Base-by-base conservation (phyloP, 2,329 filamentous ascomycete genomes). In the Scedosporium apiospermum region DNA sequence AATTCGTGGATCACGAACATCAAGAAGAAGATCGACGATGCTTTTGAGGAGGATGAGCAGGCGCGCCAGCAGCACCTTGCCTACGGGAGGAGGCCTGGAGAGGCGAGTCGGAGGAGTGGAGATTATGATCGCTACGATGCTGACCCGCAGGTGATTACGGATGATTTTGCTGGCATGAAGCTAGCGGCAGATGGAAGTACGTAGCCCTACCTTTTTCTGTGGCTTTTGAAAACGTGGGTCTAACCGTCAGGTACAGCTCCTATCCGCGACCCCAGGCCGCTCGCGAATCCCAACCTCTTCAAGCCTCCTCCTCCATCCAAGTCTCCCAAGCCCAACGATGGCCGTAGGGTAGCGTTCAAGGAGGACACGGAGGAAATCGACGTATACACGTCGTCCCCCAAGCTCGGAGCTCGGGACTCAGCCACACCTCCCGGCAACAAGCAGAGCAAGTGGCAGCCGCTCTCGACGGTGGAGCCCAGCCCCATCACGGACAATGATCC, bases 71-170 rank as follows among this genome's bases (percentile, higher is more conserved):
- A 59, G 30, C 30, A 57, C 38, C 16, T 57, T n/a, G 49, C 60
- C 18, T 63, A 76, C 78, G 62, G 73, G 70, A 26, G 85, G 64
- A 81, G 83, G 60, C 85, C 82, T 62, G 84, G 83, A 12, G 87
- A 90, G 66, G 74, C 80, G 57, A 82, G 82, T 65, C 82, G 88
- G 68, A 84, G 89, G 69, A 96, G 93, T 72, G 88, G 88, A 49
- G 93, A 98, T 73, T 91, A 93, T 65, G 89, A 93, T 68, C 87
- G 91, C 63, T 99, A 99, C 71, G 95, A 99, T 73, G 92, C 93
- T 30, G 95, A 99, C 72, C 95, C 93, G 34, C 87, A 93, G 71
- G 86, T 98, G 44, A 80, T 99, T 38, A 87, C 88, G 65, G 93
- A 97, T 69, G 93, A 98, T 71, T 98, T 99, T 76, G 83, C 85